Conservation (phyloP, 192 early-diverging fungal genomes). For the Chytriomyces confervae region DNA sequence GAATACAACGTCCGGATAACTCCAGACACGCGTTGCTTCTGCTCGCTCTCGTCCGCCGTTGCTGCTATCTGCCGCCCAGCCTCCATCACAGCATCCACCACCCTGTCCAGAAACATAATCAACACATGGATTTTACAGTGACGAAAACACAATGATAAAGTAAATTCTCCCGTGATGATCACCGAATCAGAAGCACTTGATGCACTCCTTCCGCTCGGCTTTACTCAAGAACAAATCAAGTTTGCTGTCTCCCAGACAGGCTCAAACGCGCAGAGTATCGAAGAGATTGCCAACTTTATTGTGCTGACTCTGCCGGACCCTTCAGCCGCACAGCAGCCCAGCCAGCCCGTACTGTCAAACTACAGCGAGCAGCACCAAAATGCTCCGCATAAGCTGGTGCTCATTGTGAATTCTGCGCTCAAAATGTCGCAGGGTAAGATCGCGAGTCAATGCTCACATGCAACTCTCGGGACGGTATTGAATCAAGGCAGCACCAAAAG, state of each 20-base stretch:
- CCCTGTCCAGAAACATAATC: too few relatives aligned
- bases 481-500: neutral
- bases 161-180: neutral
- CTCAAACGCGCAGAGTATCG: neutral
- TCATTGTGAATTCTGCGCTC: slow-evolving; percentile 78
- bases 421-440: slow-evolving; percentile 89
- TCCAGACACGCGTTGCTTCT: neutral
- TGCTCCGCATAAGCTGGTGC: slow-evolving; percentile 47
- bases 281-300: slow-evolving; percentile 4
- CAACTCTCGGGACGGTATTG: slow-evolving; percentile 65
- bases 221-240: neutral
- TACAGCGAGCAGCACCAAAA: neutral
- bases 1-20: neutral
- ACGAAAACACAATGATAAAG: too few relatives aligned
- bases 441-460: slow-evolving; percentile 86
- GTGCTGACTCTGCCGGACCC: neutral
- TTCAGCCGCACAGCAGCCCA: neutral
- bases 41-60: too few relatives aligned
- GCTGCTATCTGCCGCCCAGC: too few relatives aligned
- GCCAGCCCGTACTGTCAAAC: too few relatives aligned
- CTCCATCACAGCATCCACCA: too few relatives aligned
- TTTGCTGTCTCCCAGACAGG: neutral
- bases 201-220: slow-evolving; percentile 16
- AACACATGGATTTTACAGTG: too few relatives aligned
- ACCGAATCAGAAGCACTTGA: neutral